These are phyloP conservation scores for Mycena galopus DNA, from an alignment of 768 basidiomycete species.

Conservation along the genomic window DNA sequence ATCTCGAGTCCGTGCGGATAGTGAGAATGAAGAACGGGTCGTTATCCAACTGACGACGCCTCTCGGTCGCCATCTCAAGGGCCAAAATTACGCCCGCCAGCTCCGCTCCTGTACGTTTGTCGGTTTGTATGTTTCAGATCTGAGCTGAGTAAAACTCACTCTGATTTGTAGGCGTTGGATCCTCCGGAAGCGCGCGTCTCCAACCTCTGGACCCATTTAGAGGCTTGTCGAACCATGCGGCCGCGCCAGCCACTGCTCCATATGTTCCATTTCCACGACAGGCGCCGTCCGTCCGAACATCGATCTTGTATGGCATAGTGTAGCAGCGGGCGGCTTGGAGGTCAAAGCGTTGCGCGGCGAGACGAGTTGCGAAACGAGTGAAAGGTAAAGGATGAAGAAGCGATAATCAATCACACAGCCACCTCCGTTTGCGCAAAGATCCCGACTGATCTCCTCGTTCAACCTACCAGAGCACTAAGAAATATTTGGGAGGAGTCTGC, in stretches of 20 bases:
- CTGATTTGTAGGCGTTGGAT: constrained; percentile 29
- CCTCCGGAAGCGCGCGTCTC: background rate
- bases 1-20: constrained; percentile 26
- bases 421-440: too few species aligned
- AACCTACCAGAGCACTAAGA: too few species aligned
- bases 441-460: too few species aligned
- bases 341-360: too few species aligned
- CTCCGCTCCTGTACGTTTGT: constrained; percentile 16
- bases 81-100: constrained; percentile 18
- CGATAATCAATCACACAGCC: too few species aligned
- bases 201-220: constrained; percentile 5
- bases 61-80: constrained; percentile 16
- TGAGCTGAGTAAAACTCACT: background rate
- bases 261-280: constrained; percentile 26
- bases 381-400: too few species aligned
- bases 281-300: constrained; percentile 25
- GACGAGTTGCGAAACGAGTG: too few species aligned
- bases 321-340: too few species aligned
- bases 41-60: background rate
- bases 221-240: constrained; percentile 11
- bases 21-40: constrained; percentile 20
- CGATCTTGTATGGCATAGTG: constrained; percentile 22
- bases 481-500: too few species aligned
- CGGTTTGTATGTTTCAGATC: background rate
- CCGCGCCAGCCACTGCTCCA: constrained; percentile 12